Percentiles rank a stretch among this genome's conserved stretches.
Conservation (phyloP, 2,329 filamentous ascomycete species). For the Diaporthe eres region DNA sequence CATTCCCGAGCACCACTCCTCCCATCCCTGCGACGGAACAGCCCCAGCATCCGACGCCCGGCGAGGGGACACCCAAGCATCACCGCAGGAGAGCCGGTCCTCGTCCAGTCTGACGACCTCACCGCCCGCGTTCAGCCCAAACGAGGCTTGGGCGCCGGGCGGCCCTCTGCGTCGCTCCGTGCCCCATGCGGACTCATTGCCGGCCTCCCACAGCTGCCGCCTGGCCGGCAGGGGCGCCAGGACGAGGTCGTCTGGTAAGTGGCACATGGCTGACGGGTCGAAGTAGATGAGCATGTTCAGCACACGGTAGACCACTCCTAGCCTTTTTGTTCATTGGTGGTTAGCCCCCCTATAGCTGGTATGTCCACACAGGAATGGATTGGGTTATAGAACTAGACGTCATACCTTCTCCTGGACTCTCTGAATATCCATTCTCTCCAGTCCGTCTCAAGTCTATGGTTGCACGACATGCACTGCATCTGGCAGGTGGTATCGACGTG, state of each 20-base stretch:
- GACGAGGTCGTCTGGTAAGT: not conserved
- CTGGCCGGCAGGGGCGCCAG: not conserved
- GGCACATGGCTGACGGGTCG: not conserved
- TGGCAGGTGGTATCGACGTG: not conserved
- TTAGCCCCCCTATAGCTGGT: not conserved
- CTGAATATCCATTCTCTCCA: slow-evolving; percentile 1
- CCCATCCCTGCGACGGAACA: not conserved
- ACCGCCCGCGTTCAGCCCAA: not conserved
- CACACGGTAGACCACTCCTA: not conserved
- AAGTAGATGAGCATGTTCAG: not conserved
- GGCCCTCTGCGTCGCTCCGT: not conserved
- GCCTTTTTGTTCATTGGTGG: not conserved
- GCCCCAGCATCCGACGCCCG: not conserved
- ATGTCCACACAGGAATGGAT: not conserved
- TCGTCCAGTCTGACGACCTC: not conserved
- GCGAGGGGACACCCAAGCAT: not conserved
- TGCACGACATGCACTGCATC: not conserved
- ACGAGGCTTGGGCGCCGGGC: not conserved
- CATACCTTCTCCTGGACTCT: not conserved
- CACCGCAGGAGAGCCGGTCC: not conserved
- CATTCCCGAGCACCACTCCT: not conserved
- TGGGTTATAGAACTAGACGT: not conserved
- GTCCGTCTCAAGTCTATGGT: not conserved
- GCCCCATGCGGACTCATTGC: not conserved
- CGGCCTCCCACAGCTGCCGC: not conserved